Evolutionary conservation across 139 green algal species (phyloP).

Genomic region (Limnomonas spitsbergensis): DNA sequence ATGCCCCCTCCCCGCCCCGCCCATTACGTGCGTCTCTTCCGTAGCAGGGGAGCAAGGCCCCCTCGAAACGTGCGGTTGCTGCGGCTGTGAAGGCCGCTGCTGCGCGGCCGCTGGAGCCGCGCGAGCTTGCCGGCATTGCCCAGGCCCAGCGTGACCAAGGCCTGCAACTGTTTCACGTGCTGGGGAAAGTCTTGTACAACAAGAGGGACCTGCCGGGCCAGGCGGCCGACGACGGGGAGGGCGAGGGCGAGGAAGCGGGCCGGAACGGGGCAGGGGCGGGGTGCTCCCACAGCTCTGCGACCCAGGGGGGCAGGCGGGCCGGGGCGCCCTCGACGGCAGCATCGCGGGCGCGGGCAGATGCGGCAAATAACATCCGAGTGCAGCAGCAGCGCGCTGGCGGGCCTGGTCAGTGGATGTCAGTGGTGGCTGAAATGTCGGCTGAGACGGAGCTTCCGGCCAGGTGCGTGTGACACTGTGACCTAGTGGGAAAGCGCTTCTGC

Average conservation of each 20-base stretch:
- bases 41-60: background rate
- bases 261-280: background rate
- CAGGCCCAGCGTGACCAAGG: conserved; percentile 44
- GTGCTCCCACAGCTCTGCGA: background rate
- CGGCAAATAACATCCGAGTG: background rate
- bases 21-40: no score
- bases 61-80: conserved; percentile 8
- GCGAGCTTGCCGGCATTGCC: conserved; percentile 2
- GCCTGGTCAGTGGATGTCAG: background rate
- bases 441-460: background rate
- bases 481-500: no score
- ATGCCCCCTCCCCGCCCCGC: no score
- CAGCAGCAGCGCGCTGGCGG: background rate
- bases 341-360: background rate
- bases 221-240: background rate
- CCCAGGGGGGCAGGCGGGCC: no score
- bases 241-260: background rate
- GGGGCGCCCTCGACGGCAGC: no score
- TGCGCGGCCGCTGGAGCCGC: background rate
- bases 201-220: conserved; percentile 42
- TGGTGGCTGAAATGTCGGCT: background rate
- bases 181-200: conserved; percentile 84
- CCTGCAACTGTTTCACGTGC: conserved; percentile 68
- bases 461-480: no score
- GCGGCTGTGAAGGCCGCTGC: background rate